A percentile compares a stretch with the other conserved stretches of the same genome.
Evolutionary conservation across 208 protist species (phyloP).

Genomic region (Balamuthia mandrillaris): DNA sequence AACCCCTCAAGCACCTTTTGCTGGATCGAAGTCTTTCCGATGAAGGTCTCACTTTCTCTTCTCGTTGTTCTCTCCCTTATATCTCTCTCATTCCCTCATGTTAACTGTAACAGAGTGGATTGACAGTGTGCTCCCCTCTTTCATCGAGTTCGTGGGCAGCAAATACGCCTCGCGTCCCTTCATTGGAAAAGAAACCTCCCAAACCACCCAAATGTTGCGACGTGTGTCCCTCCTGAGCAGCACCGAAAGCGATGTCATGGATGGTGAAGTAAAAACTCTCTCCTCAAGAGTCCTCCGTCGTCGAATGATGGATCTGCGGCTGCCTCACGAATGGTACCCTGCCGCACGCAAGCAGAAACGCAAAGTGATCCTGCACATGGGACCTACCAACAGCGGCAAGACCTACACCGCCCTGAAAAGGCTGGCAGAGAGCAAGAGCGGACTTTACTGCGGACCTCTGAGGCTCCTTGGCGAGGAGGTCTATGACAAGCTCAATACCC

Average conservation of each 20-base stretch:
- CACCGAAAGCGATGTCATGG: not conserved
- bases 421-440: constrained; percentile 27
- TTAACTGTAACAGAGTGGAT: not conserved
- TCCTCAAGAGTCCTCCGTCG: not conserved
- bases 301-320: not conserved
- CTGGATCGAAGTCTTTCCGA: too few species aligned
- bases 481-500: constrained; percentile 29
- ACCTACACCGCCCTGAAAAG: constrained; percentile 42
- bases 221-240: not conserved
- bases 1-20: too few species aligned
- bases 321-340: not conserved
- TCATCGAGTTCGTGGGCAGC: not conserved
- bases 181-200: not conserved
- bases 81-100: not conserved
- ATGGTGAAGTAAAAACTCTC: not conserved
- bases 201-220: not conserved
- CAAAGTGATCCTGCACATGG: not conserved
- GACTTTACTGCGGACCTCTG: constrained; percentile 59
- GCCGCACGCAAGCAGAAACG: not conserved
- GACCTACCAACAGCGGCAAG: constrained; percentile 45
- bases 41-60: too few species aligned
- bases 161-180: not conserved
- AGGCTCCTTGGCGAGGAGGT: constrained; percentile 45
- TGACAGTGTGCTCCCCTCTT: not conserved
- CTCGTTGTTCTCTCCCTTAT: too few species aligned